Evolutionary conservation across 2,329 filamentous ascomycete genomes (phyloP), one percentile per base, ranked within the genome.

Genomic region (Aspergillus sp.): DNA sequence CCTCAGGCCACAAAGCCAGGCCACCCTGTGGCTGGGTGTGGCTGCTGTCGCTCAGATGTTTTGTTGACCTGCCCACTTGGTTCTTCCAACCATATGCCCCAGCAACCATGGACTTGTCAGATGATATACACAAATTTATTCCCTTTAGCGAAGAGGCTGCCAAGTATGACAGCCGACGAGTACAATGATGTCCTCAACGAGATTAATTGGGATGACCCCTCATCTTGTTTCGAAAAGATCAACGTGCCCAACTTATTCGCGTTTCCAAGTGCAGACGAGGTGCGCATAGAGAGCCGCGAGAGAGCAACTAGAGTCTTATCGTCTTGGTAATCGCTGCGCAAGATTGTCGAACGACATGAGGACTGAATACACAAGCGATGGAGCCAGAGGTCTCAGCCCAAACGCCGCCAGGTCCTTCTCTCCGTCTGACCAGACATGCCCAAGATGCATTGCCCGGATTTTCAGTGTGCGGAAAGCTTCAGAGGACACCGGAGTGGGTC

Each of bases 341-440:
- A 68, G 1, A 82, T 84, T 5, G 56, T 86, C 2, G 69, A 78
- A 46, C 77, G 83, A 4, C 81, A 85, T 52, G 83, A 87, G 65
- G 70, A 69, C 0, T 79, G 76, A 0, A 79, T 87, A 11, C 78
- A 79, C 55, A 83, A 79, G 61, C 77, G 84, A 45, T 88, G 84
- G 84, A 60, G 65, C 2, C 86, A 86, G 65, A 85, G 85, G 70
- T 79, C 75, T 1, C 75, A 73, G 11, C 52, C 71, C 14, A 80
- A 86, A 67, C 74, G 80, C 16, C 72, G 75, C 10, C 73, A 77
- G 3, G 72, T 85, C 3, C 69, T 87, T 2, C 66, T 82, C 1
- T 65, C 71, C n/a, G 75, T 73, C 1, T 84, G 81, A 81, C 82
- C 83, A 0, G 70, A 73, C 20, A 85, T 87, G 77, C 65, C 83